phyloP scores from a whole-genome alignment of 805 yeast genomes.

The Cyberlindnera suaveolens region DNA sequence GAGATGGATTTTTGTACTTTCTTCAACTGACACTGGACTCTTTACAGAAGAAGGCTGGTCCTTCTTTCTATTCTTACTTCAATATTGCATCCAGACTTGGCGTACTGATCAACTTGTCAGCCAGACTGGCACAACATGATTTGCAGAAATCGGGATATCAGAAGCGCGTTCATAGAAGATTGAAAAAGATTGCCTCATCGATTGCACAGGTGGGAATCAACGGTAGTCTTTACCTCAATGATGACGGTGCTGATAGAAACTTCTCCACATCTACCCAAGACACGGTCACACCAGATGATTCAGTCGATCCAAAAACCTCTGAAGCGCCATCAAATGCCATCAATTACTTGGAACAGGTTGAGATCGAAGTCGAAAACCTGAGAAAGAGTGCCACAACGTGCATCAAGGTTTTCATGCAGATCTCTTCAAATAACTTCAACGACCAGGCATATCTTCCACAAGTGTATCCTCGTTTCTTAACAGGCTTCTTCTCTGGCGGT shows the following conservation, averaged over 20 bases:
- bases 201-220: conserved; percentile 60
- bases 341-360: conserved; percentile 33
- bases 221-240: conserved; percentile 50
- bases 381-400: conserved; percentile 26
- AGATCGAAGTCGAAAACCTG: conserved; percentile 32
- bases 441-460: conserved; percentile 42
- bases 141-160: conserved; percentile 41
- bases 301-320: conserved; percentile 5
- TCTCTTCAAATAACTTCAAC: conserved; percentile 24
- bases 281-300: conserved; percentile 12
- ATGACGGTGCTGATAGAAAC: conserved; percentile 3
- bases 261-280: conserved; percentile 18
- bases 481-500: conserved; percentile 69
- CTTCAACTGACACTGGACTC: conserved; percentile 45
- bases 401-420: conserved; percentile 24
- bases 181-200: conserved; percentile 47
- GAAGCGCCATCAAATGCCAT: not conserved
- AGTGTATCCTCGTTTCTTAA: conserved; percentile 61
- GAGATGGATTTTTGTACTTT: conserved; percentile 40
- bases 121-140: conserved; percentile 49
- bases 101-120: conserved; percentile 45
- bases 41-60: conserved; percentile 42
- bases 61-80: conserved; percentile 47
- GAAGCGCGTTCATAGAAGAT: conserved; percentile 38
- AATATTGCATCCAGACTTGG: conserved; percentile 48